Evolutionary conservation across 2,329 filamentous ascomycete genomes (phyloP).

Genomic region (Nemania abortiva): DNA sequence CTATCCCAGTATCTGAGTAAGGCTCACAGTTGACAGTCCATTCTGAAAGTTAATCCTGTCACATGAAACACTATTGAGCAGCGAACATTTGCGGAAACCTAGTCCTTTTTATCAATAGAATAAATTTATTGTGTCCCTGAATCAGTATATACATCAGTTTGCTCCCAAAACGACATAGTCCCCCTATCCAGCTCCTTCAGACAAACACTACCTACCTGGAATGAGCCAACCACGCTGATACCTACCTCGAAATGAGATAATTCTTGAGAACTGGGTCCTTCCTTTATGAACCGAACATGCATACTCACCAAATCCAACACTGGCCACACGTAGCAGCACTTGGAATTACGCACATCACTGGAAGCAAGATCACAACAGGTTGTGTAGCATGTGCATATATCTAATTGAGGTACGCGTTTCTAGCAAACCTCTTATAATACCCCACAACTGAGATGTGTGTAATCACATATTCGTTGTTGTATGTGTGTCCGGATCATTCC

Average conservation of each 20-base stretch:
- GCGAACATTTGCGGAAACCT: neutral
- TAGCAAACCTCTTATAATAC: conserved; percentile 46
- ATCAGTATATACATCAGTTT: neutral
- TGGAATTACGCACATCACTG: conserved; percentile 39
- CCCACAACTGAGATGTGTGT: conserved; percentile 44
- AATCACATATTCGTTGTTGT: conserved; percentile 32
- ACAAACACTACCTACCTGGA: neutral
- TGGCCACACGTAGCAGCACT: conserved; percentile 31
- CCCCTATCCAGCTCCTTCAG: neutral
- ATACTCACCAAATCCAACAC: conserved; percentile 16
- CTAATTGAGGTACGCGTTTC: conserved; percentile 46
- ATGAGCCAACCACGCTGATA: neutral
- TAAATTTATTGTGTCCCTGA: neutral
- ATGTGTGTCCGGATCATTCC: conserved; percentile 43
- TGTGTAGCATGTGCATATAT: conserved; percentile 44
- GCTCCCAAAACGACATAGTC: neutral
- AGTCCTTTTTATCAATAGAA: neutral
- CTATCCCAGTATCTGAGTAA: too few species aligned
- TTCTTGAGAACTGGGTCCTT: neutral
- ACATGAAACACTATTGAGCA: neutral
- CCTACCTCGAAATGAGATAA: neutral
- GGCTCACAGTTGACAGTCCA: neutral
- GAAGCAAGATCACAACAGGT: conserved; percentile 41
- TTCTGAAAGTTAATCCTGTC: neutral
- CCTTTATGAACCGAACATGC: neutral